Evolutionary conservation across 2,329 filamentous ascomycete species (phyloP), one percentile per base, ranked within the genome.

Genomic region (Trichoderma aggressivum): DNA sequence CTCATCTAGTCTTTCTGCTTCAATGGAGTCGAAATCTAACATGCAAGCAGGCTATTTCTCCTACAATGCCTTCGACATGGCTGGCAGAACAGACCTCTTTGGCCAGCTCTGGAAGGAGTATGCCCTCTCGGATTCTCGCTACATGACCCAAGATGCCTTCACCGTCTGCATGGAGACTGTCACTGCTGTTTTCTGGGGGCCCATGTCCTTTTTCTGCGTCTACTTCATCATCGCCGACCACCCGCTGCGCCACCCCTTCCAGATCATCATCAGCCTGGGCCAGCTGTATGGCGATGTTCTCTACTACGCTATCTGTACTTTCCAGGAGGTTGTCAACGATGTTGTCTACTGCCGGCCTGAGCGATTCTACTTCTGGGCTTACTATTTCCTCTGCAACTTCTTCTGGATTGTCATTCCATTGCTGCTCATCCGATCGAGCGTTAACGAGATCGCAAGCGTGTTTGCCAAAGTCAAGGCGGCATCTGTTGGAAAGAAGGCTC

Each of bases 61-160:
- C 12, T 77, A 81, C 74, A 83, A 86, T 77, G 81, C 81, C 56
- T 72, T 77, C 65, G 72, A 77, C 71, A 83, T 88, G 75, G 81
- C 81, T 39, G 75, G 79, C 43, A 77, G 77, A 39, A 77, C 77
- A 32, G 79, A 84, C 74, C 74, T 87, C 39, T 84, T 88, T 60
- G 86, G 83, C 34, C 85, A 88, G 76, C 79, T 87, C 1, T 88
- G 87, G 86, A 88, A 88, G 75, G 86, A 88, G 74, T 88, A 88
- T 78, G 82, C 87, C 3, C 81, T 87, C 43, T 86, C 85, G 10
- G 87, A 88, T 77, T 87, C 85, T 3, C 84, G 87, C 73, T 88
- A 88, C 76, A 79, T 88, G 58, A 86, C 83, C 1, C 81, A 80
- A 16, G 85, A 88, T 75, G 76, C 84, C 24, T 88, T 88, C 74